These are phyloP conservation scores for Zymoseptoria passerinii DNA, from an alignment of 2,329 filamentous ascomycete species.

Conservation along the genomic window DNA sequence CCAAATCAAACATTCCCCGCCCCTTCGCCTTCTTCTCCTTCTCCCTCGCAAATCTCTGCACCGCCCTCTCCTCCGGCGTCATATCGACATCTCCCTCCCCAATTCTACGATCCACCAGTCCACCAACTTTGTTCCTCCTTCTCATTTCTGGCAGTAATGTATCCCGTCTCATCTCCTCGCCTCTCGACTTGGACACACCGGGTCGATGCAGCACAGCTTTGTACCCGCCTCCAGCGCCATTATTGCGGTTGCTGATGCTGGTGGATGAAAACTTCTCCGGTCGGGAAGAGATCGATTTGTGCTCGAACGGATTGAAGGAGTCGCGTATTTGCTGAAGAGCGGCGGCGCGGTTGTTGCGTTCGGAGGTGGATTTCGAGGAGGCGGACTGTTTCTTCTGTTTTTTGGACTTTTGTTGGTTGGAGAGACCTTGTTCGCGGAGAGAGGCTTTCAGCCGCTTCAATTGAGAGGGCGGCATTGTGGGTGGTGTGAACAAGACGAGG, in stretches of 20 bases:
- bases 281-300: constrained; percentile 55
- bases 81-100: constrained; percentile 92
- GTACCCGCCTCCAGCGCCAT: constrained; percentile 41
- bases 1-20: constrained; percentile 77
- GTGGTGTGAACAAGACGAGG: neutral
- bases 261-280: constrained; percentile 73
- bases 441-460: constrained; percentile 92
- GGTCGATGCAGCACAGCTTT: constrained; percentile 61
- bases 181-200: constrained; percentile 72
- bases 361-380: constrained; percentile 56
- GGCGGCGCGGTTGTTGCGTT: constrained; percentile 66
- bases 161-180: constrained; percentile 77
- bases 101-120: constrained; percentile 85
- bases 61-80: constrained; percentile 85
- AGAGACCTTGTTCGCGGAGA: constrained; percentile 78
- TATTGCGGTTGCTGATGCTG: constrained; percentile 8
- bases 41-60: constrained; percentile 83
- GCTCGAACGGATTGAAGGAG: constrained; percentile 95
- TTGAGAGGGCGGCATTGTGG: constrained; percentile 82
- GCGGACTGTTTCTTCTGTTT: constrained; percentile 56
- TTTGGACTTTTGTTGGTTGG: constrained; percentile 87
- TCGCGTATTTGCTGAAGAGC: constrained; percentile 83
- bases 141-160: constrained; percentile 88
- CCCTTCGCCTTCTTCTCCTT: constrained; percentile 73
- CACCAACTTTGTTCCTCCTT: constrained; percentile 79